Base-by-base conservation (phyloP, 2,329 filamentous ascomycete genomes). In the Chaetothyriales sp. region DNA sequence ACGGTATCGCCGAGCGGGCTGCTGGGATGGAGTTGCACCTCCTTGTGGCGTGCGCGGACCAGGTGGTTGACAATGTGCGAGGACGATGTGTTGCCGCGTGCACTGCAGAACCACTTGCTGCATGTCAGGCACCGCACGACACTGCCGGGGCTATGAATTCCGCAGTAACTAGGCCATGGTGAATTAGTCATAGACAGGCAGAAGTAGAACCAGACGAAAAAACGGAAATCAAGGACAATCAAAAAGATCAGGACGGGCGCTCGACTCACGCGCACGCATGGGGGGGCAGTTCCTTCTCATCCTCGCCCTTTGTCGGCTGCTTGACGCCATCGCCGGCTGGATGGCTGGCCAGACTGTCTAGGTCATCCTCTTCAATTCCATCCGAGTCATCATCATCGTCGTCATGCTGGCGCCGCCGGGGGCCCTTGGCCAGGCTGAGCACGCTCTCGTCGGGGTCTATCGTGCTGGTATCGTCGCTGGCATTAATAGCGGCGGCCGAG, bases 31-130 rank as follows among this genome's bases (percentile, higher is more conserved):
- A 98, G 80, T 68, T 95, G 90, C 49, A 98, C 92, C 71, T 98
- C 93, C 74, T 96, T 98, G 73, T 98, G 92, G 57, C 92, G 84
- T 57, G 93, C 90, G 63, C 93, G 85, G 54, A 98, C 92, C 32
- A 98, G 80, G 65, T 98, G 92, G 67, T 96, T 96, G 70, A 98
- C 87, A 61, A 98, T 96, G 66, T 98, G 92, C 32, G 90, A 95
- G 22, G 90, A 95, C 48, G 86, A 94, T 18, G 89, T 89, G 68
- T 95, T 98, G 59, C 92, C 90, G 62, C 90, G 86, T 53, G 90
- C 89, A 68, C 89, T 96, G 71, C 92, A 98, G 67, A 98, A 98
- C 92, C 92, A 98, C 66, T 96, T 98, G 73, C 80, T 90, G 73
- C 92, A 98, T 54, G 83, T 78, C 54, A 98, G 76, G 65, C 92